Conservation (phyloP, 2,329 filamentous ascomycete species). For the Trichoderma brevicompactum region DNA sequence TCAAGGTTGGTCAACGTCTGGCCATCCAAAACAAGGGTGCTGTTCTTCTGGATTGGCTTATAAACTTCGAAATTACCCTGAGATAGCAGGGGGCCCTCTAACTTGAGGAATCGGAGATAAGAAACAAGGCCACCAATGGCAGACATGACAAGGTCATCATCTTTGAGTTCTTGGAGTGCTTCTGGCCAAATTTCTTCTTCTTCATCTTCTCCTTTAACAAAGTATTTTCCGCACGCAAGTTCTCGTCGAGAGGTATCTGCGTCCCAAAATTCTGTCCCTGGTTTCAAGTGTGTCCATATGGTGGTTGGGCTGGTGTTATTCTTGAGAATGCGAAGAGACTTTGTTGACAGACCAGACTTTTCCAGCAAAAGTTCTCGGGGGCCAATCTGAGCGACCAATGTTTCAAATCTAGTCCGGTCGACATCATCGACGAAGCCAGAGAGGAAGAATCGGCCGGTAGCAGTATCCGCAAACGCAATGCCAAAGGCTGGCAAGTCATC, state of each 20-base stretch:
- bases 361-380: slow-evolving; percentile 89
- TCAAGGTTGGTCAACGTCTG: slow-evolving; percentile 98
- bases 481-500: slow-evolving; percentile 84
- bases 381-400: slow-evolving; percentile 87
- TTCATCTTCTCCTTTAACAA: slow-evolving; percentile 60
- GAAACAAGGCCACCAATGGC: slow-evolving; percentile 86
- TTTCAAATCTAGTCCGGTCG: slow-evolving; percentile 96
- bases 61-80: slow-evolving; percentile 92
- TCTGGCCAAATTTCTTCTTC: slow-evolving; percentile 76
- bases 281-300: slow-evolving; percentile 92
- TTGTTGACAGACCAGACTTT: slow-evolving; percentile 84
- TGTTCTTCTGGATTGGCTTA: slow-evolving; percentile 87
- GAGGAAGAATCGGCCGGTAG: slow-evolving; percentile 93
- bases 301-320: slow-evolving; percentile 93
- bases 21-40: slow-evolving; percentile 89
- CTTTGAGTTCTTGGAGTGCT: slow-evolving; percentile 69
- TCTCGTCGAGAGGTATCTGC: slow-evolving; percentile 81
- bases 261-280: slow-evolving; percentile 87
- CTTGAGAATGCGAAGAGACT: slow-evolving; percentile 89
- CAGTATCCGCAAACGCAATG: slow-evolving; percentile 91
- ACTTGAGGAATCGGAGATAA: slow-evolving; percentile 84
- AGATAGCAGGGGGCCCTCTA: slow-evolving; percentile 84
- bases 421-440: slow-evolving; percentile 89
- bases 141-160: slow-evolving; percentile 86
- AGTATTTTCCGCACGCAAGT: slow-evolving; percentile 79